Base-by-base conservation (phyloP, 148 eudicot species). In the Rhododendron molle region DNA sequence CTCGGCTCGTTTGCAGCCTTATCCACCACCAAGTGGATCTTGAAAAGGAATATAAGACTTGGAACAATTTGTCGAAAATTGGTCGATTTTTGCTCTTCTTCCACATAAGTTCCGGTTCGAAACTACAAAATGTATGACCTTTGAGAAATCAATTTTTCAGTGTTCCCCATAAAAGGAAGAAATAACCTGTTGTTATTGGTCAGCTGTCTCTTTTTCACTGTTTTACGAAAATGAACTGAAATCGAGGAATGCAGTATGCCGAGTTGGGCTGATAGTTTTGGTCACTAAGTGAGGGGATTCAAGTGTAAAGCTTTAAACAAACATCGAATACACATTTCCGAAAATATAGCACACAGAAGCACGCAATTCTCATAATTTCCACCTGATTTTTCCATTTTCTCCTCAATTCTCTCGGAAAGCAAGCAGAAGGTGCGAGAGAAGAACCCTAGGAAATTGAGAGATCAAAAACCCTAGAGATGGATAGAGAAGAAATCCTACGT, bases 401-500 rank as follows among this genome's bases (percentile, higher is more conserved):
- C 72, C 32, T 65, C 30, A 32, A 50, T 16, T 67, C 32, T 83
- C 18, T 20, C n/a, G 26, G 15, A 32, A 21, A 54, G 12, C 15
- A 80, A 15, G 32, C n/a, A 32, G 65, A 7, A 21, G 54, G 81
- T 11, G 54, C 3, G 54, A 44, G 50, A 21, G 74, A 9, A 83
- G 56, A 83, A 54, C 15, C 40, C 43, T 52, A 71, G 7, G 49
- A 87, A 56, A 23, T 21, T 6, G 54, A 85, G 73, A 62, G n/a
- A 67, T 50, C 56, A 73, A 76, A n/a, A 47, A 28, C 14, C 65
- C 43, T 58, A 81, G 71, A 58, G 18, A 81, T 28, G 14, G 8
- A 16, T 6, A 15, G 15, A 26, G 9, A 26, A 73, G 5, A 28
- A 85, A n/a, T 13, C 95, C 88, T 88, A 97, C 99, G 54, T 93